Evolutionary conservation across 2,329 filamentous ascomycete species (phyloP).

Genomic region (Gnomoniopsis sp.): DNA sequence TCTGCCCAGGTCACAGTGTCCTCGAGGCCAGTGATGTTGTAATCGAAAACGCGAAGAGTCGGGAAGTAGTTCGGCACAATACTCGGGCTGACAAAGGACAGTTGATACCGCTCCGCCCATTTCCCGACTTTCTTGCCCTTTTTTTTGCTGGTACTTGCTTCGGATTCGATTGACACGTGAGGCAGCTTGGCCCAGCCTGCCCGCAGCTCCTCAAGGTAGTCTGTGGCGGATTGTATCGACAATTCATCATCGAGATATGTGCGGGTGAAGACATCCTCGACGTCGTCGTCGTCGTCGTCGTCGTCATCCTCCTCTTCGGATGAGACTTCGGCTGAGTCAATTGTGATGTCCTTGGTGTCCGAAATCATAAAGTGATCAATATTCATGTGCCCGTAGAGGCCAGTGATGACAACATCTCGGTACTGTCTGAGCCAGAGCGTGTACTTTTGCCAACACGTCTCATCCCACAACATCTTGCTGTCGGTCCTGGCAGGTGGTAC

Average conservation of each 20-base stretch:
- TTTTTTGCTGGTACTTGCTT: slow-evolving; percentile 30
- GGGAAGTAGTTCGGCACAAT: slow-evolving; percentile 92
- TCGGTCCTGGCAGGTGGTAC: slow-evolving; percentile 85
- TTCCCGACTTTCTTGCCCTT: slow-evolving; percentile 58
- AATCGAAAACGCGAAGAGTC: slow-evolving; percentile 84
- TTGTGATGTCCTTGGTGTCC: slow-evolving; percentile 73
- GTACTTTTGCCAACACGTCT: slow-evolving; percentile 98
- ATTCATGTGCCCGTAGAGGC: slow-evolving; percentile 94
- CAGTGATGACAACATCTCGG: slow-evolving; percentile 79
- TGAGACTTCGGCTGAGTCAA: slow-evolving; percentile 39
- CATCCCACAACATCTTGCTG: slow-evolving; percentile 87
- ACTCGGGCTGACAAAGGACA: slow-evolving; percentile 79
- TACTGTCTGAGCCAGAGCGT: slow-evolving; percentile 87
- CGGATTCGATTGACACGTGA: slow-evolving; percentile 34
- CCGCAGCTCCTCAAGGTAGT: slow-evolving; percentile 78
- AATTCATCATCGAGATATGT: slow-evolving; percentile 50
- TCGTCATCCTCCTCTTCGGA: slow-evolving; percentile 20
- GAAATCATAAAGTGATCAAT: slow-evolving; percentile 95
- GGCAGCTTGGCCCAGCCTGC: slow-evolving; percentile 76
- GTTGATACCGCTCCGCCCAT: slow-evolving; percentile 80
- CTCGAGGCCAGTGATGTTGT: slow-evolving; percentile 82
- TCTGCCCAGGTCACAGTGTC: slow-evolving; percentile 45
- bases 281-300: background rate
- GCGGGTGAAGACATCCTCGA: slow-evolving; percentile 22
- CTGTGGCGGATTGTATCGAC: slow-evolving; percentile 61